A percentile compares a stretch with the other conserved stretches of the same genome.
Evolutionary conservation across 1,139 yeast species (phyloP).

Genomic region (Pichia sp.): DNA sequence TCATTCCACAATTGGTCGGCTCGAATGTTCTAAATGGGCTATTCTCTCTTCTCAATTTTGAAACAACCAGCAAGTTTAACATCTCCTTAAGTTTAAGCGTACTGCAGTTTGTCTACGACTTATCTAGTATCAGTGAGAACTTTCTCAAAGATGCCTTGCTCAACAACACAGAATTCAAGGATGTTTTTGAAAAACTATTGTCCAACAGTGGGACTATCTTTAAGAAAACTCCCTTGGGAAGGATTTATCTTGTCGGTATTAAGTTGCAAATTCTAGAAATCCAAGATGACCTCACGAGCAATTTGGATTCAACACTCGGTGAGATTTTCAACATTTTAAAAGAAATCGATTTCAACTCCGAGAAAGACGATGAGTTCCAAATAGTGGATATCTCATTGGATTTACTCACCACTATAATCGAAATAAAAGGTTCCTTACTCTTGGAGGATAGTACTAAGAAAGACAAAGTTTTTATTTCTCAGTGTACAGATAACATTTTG

Average conservation of each 20-base stretch:
- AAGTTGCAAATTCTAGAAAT: slow-evolving; percentile 55
- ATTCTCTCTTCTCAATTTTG: slow-evolving; percentile 25
- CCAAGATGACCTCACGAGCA: slow-evolving; percentile 28
- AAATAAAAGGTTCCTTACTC: slow-evolving; percentile 39
- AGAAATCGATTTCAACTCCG: slow-evolving; percentile 19
- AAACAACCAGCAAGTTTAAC: slow-evolving; percentile 38
- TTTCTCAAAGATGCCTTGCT: slow-evolving; percentile 40
- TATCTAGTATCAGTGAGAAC: slow-evolving; percentile 58
- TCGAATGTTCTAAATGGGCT: slow-evolving; percentile 40
- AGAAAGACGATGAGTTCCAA: slow-evolving; percentile 46
- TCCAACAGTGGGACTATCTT: neutral
- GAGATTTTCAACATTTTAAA: slow-evolving; percentile 23
- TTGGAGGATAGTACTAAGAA: slow-evolving; percentile 13
- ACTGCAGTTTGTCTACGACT: slow-evolving; percentile 61
- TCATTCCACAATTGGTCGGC: slow-evolving; percentile 40
- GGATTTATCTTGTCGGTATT: slow-evolving; percentile 55
- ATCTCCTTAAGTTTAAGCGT: slow-evolving; percentile 36
- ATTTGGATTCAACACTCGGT: slow-evolving; percentile 15
- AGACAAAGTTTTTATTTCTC: slow-evolving; percentile 14
- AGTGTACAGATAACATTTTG: slow-evolving; percentile 17
- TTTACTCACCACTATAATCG: slow-evolving; percentile 69
- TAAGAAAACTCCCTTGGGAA: slow-evolving; percentile 34
- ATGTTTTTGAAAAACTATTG: neutral
- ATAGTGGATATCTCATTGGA: slow-evolving; percentile 70
- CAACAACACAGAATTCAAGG: slow-evolving; percentile 23